Base-by-base conservation (phyloP, 73 alveolate genomes). In the Paramecium biaurelia region DNA sequence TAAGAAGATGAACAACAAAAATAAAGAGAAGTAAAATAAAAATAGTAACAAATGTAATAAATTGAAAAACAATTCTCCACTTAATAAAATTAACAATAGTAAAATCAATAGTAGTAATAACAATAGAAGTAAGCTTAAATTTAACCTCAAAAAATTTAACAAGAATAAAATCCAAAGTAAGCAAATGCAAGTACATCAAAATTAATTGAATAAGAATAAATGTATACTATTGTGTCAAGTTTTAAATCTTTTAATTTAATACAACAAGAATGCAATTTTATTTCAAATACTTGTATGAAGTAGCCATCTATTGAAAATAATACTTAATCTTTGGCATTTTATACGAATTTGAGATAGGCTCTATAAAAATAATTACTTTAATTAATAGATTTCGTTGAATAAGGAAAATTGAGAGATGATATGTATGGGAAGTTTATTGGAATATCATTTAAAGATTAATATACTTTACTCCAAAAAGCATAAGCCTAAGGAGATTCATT, bases 221-320 rank as follows among this genome's bases (percentile, higher is more conserved):
- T 30, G n/a, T 79, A 24, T 23, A 79, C 90, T 79, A 30, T 37
- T 21, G 56, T 34, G 6, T 0, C 24, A 43, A 18, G 47, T 20
- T 79, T 79, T 42, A 79, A 79, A 79, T 79, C 90, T 4, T 47
- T 79, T 18, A 24, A 28, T 45, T 79, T 79, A 43, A 38, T 79
- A 30, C 18, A 23, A n/a, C n/a, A 9, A 14, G 90, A 79, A 24
- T 24, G 24, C 7, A 24, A 42, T 30, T 21, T 41, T 14, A 79
- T 79, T 4, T 2, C 24, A 1, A 79, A 26, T 21, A 74, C 57
- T 11, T 79, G 74, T 23, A 58, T 79, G 28, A 47, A 43, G 21
- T 79, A 41, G 32, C 90, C 90, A 15, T 9, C 32, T 42, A 24
- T 79, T 79, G 56, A 38, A 79, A 24, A 28, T 7, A 79, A 79